phyloP scores from a whole-genome alignment of 768 basidiomycete species.

The Boletus sp. region DNA sequence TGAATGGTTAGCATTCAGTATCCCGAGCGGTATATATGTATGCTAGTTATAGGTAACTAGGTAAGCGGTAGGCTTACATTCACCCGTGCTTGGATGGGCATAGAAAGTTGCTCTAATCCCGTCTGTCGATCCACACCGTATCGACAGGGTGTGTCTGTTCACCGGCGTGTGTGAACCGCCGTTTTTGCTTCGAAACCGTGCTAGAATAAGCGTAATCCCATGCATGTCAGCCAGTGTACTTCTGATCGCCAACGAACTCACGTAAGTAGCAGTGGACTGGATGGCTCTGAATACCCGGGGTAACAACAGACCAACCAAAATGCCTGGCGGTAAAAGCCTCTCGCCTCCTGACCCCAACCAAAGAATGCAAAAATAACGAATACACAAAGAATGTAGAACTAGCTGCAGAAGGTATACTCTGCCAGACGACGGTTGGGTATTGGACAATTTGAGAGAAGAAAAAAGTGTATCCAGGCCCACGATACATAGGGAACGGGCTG shows the following conservation, averaged over 20 bases:
- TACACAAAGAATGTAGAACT: constrained; percentile 35
- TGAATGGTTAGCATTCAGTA: too few species aligned
- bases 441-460: constrained; percentile 42
- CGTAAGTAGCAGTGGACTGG: neutral
- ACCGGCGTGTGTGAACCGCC: too few species aligned
- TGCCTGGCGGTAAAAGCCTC: constrained; percentile 35
- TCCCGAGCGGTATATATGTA: too few species aligned
- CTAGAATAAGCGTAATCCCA: neutral
- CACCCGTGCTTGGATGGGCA: neutral
- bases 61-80: too few species aligned
- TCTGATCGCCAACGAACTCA: neutral
- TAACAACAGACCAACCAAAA: constrained; percentile 25
- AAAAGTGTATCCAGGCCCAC: constrained; percentile 53
- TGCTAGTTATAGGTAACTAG: too few species aligned
- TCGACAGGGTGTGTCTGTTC: neutral
- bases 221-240: neutral
- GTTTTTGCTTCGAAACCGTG: neutral
- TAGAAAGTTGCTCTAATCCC: neutral
- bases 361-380: constrained; percentile 53
- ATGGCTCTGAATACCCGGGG: neutral
- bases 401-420: constrained; percentile 10
- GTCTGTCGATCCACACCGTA: neutral
- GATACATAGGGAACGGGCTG: constrained; percentile 39
- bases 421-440: constrained; percentile 41
- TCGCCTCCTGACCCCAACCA: constrained; percentile 53